phyloP scores from a whole-genome alignment of 2,329 filamentous ascomycete genomes.

The Delphinella strobiligena region DNA sequence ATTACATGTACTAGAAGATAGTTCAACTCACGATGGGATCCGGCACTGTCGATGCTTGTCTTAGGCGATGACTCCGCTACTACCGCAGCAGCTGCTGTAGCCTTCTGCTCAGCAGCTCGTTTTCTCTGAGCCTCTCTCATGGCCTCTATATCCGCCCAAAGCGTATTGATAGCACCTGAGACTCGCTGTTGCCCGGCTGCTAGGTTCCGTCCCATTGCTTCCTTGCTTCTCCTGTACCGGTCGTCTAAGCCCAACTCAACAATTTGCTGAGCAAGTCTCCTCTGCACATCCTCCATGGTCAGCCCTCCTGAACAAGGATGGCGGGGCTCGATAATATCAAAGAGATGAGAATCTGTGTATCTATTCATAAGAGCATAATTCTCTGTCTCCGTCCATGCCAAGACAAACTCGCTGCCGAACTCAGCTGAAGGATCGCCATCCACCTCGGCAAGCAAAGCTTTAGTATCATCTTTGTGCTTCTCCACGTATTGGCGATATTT shows the following conservation, averaged over 20 bases:
- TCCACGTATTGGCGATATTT: conserved; percentile 60
- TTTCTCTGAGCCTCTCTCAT: conserved; percentile 63
- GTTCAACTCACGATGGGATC: neutral
- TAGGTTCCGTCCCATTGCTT: conserved; percentile 80
- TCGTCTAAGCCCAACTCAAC: conserved; percentile 91
- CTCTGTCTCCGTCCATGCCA: conserved; percentile 77
- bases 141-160: conserved; percentile 83
- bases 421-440: conserved; percentile 79
- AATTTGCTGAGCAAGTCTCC: conserved; percentile 80
- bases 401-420: conserved; percentile 73
- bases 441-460: conserved; percentile 45
- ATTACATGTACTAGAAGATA: neutral
- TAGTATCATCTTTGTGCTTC: conserved; percentile 40
- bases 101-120: conserved; percentile 44
- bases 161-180: conserved; percentile 70
- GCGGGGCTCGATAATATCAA: conserved; percentile 84
- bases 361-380: conserved; percentile 84
- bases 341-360: conserved; percentile 65
- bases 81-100: conserved; percentile 19
- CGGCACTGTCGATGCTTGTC: conserved; percentile 6
- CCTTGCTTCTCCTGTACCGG: conserved; percentile 67
- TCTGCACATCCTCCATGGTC: conserved; percentile 87
- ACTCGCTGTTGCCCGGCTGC: conserved; percentile 81
- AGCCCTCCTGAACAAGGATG: conserved; percentile 90
- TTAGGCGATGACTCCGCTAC: conserved; percentile 6